Percentiles rank a stretch among this genome's conserved stretches.
Evolutionary conservation across 768 basidiomycete genomes (phyloP).

Genomic region (Xerocomellus dryophilus): DNA sequence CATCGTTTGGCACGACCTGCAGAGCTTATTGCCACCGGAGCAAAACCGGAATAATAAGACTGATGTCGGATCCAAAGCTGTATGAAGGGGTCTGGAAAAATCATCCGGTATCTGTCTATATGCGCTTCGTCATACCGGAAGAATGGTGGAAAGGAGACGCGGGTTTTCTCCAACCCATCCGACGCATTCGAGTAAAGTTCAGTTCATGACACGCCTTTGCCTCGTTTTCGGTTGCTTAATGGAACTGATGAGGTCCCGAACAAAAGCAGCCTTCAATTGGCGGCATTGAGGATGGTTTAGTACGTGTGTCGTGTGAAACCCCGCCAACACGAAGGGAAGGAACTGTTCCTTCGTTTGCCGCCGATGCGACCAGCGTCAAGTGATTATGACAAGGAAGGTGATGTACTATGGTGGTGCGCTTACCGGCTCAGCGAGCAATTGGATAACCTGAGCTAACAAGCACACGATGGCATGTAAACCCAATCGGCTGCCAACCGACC

Average conservation of each 20-base stretch:
- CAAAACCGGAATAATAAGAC: constrained; percentile 5
- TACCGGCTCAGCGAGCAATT: too few relatives aligned
- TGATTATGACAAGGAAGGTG: not conserved
- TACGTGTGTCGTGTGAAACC: not conserved
- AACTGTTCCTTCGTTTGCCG: not conserved
- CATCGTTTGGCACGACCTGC: constrained; percentile 5
- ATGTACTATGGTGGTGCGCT: too few relatives aligned
- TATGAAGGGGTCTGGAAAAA: not conserved
- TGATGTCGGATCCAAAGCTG: not conserved
- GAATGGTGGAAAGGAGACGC: constrained; percentile 2
- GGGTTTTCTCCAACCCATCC: not conserved
- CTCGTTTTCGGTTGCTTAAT: constrained; percentile 23
- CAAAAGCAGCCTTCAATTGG: not conserved
- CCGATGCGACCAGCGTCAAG: not conserved
- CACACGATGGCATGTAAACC: too few relatives aligned
- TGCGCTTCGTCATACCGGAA: not conserved
- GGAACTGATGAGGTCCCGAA: constrained; percentile 16
- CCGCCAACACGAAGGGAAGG: too few relatives aligned
- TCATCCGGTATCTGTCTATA: not conserved
- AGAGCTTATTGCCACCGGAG: constrained; percentile 21
- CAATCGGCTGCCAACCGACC: not conserved
- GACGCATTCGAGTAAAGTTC: constrained; percentile 10
- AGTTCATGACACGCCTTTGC: constrained; percentile 21
- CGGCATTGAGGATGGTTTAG: not conserved
- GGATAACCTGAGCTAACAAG: not conserved